phyloP scores from a whole-genome alignment of 805 yeast genomes.

The Wickerhamomyces chaumierensis region DNA sequence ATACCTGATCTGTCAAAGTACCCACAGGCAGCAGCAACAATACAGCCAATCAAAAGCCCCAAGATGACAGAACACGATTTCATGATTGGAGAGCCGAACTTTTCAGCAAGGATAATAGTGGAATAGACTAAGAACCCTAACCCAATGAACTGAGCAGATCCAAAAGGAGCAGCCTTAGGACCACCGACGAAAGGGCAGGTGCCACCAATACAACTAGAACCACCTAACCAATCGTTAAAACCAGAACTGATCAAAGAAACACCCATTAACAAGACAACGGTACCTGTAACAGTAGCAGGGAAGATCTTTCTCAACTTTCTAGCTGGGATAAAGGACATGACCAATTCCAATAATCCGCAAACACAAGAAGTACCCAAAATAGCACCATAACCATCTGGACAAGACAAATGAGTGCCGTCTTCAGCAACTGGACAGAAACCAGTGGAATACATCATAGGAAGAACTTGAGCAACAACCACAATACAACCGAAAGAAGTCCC shows the following conservation, averaged over 20 bases:
- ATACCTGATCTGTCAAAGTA: conserved; percentile 55
- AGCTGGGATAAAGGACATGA: conserved; percentile 71
- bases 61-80: conserved; percentile 86
- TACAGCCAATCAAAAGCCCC: conserved; percentile 80
- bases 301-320: conserved; percentile 55
- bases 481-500: conserved; percentile 89
- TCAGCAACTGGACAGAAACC: conserved; percentile 57
- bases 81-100: conserved; percentile 91
- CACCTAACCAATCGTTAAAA: conserved; percentile 81
- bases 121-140: conserved; percentile 75
- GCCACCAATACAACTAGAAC: conserved; percentile 45
- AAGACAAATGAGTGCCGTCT: conserved; percentile 59
- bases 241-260: conserved; percentile 58
- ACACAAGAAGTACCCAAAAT: conserved; percentile 70
- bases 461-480: conserved; percentile 61
- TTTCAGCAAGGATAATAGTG: conserved; percentile 65
- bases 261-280: conserved; percentile 83
- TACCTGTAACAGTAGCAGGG: conserved; percentile 90
- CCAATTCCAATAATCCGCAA: conserved; percentile 67
- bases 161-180: conserved; percentile 63
- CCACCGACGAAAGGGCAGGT: conserved; percentile 39
- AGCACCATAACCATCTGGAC: conserved; percentile 89
- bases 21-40: conserved; percentile 85
- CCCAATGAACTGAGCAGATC: conserved; percentile 79
- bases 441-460: conserved; percentile 68